Evolutionary conservation across 2,329 filamentous ascomycete species (phyloP), one percentile per base, ranked within the genome.

Genomic region (Chalaropsis thielavioides): DNA sequence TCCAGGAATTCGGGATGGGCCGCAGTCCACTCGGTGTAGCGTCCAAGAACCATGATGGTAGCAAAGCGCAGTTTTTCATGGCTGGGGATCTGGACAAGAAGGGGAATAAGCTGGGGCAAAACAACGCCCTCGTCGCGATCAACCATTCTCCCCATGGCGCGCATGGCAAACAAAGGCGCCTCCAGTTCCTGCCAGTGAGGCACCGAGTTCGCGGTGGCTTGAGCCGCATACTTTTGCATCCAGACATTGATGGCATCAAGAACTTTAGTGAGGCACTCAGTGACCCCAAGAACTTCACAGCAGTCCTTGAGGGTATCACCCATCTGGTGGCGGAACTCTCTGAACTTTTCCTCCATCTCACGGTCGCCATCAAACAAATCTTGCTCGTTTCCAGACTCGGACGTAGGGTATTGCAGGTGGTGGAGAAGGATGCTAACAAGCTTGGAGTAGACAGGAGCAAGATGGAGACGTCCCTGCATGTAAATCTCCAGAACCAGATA

Each of bases 1-100:
- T 96, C 89, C 8, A 99, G 80, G 58, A 92, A 95, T 66, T 96
- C 90, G 0, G 92, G 90, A 72, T 99, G 94, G 60, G 90, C 86
- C 4, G 94, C 85, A 0, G 95, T 99, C 94, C 94, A 99, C 74
- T 97, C 92, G 0, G 95, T 99, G 73, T 99, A 99, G 68, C 94
- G 84, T 44, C 91, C 94, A 24, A 99, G 82, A 2, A 95, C 92
- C 91, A 99, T 96, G 71, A 97, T 96, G 5, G 92, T 92, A 68
- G 95, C 92, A 75, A 99, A 99, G 7, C 92, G 90, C n/a, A 99
- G 83, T 78, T 97, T 99, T 75, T 97, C 90, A 71, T 99, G 94
- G 71, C 89, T 87, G 0, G 94, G 94, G 67, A 99, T 95, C 72
- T 95, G 89, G 11, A 96, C 90, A 68, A 99, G 85, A 65, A 99